These are phyloP conservation scores for Pleurotus platypus DNA, from an alignment of 768 basidiomycete genomes.

Conservation along the genomic window DNA sequence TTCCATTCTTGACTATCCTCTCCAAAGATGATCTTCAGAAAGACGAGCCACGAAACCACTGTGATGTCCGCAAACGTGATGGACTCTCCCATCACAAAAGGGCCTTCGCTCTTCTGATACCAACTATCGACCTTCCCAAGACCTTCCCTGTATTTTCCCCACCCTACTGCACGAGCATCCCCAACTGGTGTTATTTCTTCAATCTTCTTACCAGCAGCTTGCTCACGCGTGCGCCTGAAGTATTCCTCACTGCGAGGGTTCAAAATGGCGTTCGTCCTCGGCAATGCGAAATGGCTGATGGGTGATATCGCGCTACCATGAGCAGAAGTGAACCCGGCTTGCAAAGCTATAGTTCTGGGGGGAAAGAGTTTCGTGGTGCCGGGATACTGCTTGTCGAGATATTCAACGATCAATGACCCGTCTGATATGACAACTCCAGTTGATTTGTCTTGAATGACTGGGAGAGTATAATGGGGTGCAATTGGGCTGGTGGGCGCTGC, in stretches of 20 bases:
- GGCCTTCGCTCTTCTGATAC: not conserved
- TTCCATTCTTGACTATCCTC: conserved; percentile 3
- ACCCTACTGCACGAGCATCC: not conserved
- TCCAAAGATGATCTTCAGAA: not conserved
- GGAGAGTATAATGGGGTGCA: conserved; percentile 27
- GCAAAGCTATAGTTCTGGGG: not conserved
- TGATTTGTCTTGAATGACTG: conserved; percentile 34
- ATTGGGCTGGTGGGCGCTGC: conserved; percentile 19
- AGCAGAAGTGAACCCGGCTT: not conserved
- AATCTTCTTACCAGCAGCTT: not conserved
- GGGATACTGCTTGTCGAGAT: conserved; percentile 40
- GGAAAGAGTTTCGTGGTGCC: conserved; percentile 5
- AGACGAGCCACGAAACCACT: not conserved
- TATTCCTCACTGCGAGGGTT: not conserved
- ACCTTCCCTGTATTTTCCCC: not conserved
- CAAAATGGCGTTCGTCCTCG: not conserved
- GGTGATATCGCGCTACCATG: too few species aligned
- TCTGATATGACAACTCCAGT: conserved; percentile 31
- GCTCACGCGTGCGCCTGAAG: not conserved
- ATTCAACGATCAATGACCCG: conserved; percentile 32
- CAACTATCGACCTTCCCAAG: not conserved
- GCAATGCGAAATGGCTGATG: not conserved
- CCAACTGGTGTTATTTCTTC: not conserved
- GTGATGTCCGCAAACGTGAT: not conserved
- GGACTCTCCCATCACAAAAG: not conserved